Percentiles rank a stretch among this genome's conserved stretches.
These are phyloP conservation scores for Suhomyces panamericanus DNA, from an alignment of 1,139 yeast genomes.

Conservation along the genomic window DNA sequence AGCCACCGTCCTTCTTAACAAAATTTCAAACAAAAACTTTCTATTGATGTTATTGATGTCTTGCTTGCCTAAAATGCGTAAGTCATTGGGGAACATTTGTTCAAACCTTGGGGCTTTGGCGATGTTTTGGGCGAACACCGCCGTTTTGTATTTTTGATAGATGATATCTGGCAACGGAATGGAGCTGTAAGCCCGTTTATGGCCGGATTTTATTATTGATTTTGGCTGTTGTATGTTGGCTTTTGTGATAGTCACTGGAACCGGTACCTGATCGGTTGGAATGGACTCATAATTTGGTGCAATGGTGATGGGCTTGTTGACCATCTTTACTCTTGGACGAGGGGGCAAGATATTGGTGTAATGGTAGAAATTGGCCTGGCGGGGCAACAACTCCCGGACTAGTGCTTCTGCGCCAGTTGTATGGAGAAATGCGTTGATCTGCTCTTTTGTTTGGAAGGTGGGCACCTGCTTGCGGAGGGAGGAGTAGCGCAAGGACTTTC, in stretches of 20 bases:
- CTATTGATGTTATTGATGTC: slow-evolving; percentile 35
- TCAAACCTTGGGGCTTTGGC: slow-evolving; percentile 30
- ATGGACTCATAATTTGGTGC: no score
- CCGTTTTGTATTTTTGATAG: slow-evolving; percentile 27
- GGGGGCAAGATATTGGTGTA: slow-evolving; percentile 23
- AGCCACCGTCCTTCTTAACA: slow-evolving; percentile 44
- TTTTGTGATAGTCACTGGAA: no score
- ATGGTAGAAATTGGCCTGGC: slow-evolving; percentile 27
- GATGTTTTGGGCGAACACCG: slow-evolving; percentile 27
- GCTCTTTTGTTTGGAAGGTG: slow-evolving; percentile 29
- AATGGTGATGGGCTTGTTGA: slow-evolving; percentile 6
- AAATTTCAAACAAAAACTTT: slow-evolving; percentile 36
- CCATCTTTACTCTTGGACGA: slow-evolving; percentile 23
- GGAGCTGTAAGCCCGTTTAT: slow-evolving; percentile 8
- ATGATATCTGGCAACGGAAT: slow-evolving; percentile 14
- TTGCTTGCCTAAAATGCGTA: slow-evolving; percentile 20
- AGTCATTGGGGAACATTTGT: slow-evolving; percentile 34
- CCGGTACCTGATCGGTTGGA: no score
- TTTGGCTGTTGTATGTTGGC: neutral
- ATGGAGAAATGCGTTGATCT: slow-evolving; percentile 28
- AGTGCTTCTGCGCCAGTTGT: slow-evolving; percentile 25
- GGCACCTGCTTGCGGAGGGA: slow-evolving; percentile 20
- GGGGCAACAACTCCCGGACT: slow-evolving; percentile 34
- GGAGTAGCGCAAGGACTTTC: slow-evolving; percentile 34
- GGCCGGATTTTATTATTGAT: neutral